These are phyloP conservation scores for Pseudogymnoascus sp. DNA, from an alignment of 2,329 filamentous ascomycete species.

Conservation along the genomic window DNA sequence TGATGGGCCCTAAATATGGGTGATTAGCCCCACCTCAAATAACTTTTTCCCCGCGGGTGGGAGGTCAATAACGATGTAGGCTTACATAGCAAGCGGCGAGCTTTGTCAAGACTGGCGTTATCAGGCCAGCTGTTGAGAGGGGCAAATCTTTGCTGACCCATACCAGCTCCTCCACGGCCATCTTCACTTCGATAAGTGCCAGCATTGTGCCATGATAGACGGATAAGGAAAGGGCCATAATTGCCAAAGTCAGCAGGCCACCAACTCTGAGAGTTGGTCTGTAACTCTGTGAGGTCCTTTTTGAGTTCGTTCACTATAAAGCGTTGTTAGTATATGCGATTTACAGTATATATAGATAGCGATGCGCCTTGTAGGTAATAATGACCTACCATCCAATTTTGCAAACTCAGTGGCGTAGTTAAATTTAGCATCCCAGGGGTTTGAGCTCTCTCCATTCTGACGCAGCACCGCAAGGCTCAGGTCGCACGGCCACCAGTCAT, in stretches of 20 bases:
- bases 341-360: background rate
- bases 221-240: conserved; percentile 53
- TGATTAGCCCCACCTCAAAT: background rate
- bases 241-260: conserved; percentile 58
- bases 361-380: background rate
- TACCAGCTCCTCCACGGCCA: conserved; percentile 52
- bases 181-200: conserved; percentile 54
- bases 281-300: conserved; percentile 47
- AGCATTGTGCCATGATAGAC: conserved; percentile 55
- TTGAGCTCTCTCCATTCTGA: conserved; percentile 45
- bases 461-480: conserved; percentile 51
- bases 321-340: background rate
- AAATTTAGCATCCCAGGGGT: conserved; percentile 45
- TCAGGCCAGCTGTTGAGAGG: conserved; percentile 58
- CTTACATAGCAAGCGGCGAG: conserved; percentile 46
- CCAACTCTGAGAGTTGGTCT: conserved; percentile 55
- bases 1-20: conserved; percentile 42
- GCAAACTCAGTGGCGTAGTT: conserved; percentile 53
- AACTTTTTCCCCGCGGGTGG: background rate
- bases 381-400: conserved; percentile 46
- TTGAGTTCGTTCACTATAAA: conserved; percentile 38
- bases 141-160: conserved; percentile 53
- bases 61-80: background rate
- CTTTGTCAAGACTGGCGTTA: conserved; percentile 55
- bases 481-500: conserved; percentile 53